A percentile compares a stretch with the other conserved stretches of the same genome.
Conservation (phyloP, 306 rosid species). For the Hylodesmum podocarpum region DNA sequence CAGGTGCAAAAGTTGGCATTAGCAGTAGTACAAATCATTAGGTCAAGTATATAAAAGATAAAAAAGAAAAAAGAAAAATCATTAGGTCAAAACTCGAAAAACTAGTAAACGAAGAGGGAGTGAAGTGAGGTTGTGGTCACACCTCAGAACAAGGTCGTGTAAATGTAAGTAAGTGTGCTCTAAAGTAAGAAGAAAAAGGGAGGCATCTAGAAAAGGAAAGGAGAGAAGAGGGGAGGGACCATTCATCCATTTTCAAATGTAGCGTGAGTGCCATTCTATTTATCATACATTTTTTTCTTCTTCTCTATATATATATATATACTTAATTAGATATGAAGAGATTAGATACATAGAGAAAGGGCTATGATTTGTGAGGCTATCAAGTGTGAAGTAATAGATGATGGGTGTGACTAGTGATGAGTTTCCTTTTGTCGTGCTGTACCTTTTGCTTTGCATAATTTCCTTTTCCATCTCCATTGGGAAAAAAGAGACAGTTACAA, state of each 20-base stretch:
- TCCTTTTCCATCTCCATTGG: constrained; percentile 45
- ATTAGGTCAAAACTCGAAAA: constrained; percentile 35
- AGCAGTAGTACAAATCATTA: background rate
- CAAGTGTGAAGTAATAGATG: background rate
- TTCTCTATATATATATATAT: no score
- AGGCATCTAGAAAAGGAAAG: constrained; percentile 46
- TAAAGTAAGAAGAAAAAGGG: constrained; percentile 36
- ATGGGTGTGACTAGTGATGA: constrained; percentile 24
- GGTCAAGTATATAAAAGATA: no score
- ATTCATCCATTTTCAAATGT: constrained; percentile 27
- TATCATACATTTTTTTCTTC: constrained; percentile 8
- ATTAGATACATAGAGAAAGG: constrained; percentile 25
- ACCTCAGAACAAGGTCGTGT: constrained; percentile 26
- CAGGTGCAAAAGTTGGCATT: constrained; percentile 32
- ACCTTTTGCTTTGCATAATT: constrained; percentile 50
- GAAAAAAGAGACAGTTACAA: constrained; percentile 50
- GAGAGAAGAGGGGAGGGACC: constrained; percentile 38
- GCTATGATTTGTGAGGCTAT: constrained; percentile 22
- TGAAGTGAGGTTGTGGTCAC: constrained; percentile 52
- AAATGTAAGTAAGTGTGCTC: constrained; percentile 46
- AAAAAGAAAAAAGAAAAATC: no score
- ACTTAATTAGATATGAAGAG: background rate
- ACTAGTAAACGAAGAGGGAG: constrained; percentile 29
- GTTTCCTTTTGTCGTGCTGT: constrained; percentile 34
- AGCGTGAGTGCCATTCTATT: constrained; percentile 25